Percentiles rank a stretch among this genome's conserved stretches.
These are phyloP conservation scores for Fusarium ramigenum DNA, from an alignment of 2,329 filamentous ascomycete genomes.

Conservation along the genomic window DNA sequence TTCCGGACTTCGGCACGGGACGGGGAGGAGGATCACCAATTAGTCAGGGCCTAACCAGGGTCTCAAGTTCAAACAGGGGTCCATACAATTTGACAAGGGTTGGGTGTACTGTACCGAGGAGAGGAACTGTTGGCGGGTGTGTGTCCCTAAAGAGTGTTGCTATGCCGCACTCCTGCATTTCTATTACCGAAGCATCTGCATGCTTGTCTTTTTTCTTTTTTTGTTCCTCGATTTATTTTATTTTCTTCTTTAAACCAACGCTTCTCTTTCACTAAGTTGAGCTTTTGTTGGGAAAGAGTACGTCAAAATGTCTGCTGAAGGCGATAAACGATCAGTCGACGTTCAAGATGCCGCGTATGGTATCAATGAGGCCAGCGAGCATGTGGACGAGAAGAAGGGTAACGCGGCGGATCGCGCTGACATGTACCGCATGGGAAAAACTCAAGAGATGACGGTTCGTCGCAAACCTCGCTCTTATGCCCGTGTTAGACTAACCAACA, in stretches of 20 bases:
- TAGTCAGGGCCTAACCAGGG: background rate
- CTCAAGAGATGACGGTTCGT: slow-evolving; percentile 38
- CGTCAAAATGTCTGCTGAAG: slow-evolving; percentile 20
- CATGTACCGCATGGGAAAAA: slow-evolving; percentile 39
- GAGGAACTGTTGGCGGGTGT: background rate
- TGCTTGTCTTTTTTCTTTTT: background rate
- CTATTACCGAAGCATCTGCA: slow-evolving; percentile 5
- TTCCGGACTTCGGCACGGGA: background rate
- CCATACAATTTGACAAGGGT: background rate
- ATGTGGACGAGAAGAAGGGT: slow-evolving; percentile 36
- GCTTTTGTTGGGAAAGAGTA: too few species aligned
- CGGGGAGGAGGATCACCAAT: background rate
- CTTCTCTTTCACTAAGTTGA: too few species aligned
- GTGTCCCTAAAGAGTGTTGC: background rate
- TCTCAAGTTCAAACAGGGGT: background rate
- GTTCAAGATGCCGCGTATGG: background rate
- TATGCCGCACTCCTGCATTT: slow-evolving; percentile 24
- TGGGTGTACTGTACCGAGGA: background rate
- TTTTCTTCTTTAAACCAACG: background rate
- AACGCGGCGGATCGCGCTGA: slow-evolving; percentile 35
- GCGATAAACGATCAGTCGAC: slow-evolving; percentile 12
- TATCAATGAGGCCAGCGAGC: background rate
- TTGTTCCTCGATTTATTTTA: background rate
- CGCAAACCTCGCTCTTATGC: fast-evolving
- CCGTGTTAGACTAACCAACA: background rate